These are phyloP conservation scores for Penicillium sp. DNA, from an alignment of 2,329 filamentous ascomycete species.

Conservation along the genomic window DNA sequence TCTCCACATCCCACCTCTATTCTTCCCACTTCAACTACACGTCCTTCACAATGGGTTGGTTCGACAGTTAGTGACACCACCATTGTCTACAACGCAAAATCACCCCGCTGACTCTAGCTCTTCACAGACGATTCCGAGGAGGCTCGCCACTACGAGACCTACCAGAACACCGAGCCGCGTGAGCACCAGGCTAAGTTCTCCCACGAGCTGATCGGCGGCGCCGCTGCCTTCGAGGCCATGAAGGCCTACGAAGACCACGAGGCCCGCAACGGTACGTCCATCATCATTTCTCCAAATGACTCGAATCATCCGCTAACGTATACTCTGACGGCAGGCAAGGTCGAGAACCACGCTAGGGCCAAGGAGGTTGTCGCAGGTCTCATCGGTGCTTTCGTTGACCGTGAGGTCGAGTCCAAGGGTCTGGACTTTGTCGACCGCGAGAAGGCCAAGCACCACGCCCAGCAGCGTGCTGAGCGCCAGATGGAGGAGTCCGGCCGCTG, in stretches of 20 bases:
- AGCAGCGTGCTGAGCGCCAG: conserved; percentile 4
- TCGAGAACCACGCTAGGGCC: conserved; percentile 67
- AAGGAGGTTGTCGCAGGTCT: conserved; percentile 74
- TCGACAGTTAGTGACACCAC: background rate
- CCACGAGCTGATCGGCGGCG: conserved; percentile 74
- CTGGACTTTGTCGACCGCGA: conserved; percentile 59
- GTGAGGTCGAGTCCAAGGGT: conserved; percentile 67
- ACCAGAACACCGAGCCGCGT: conserved; percentile 20
- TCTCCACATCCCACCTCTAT: background rate
- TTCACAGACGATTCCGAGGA: conserved; percentile 47
- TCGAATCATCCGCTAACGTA: background rate
- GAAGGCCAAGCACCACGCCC: conserved; percentile 59
- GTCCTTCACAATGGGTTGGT: conserved; percentile 4
- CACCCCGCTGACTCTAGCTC: conserved; percentile 30
- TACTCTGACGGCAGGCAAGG: conserved; percentile 53
- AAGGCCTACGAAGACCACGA: conserved; percentile 76
- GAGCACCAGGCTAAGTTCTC: conserved; percentile 60
- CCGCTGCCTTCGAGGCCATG: conserved; percentile 75
- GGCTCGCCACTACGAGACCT: conserved; percentile 43
- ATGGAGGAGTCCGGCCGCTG: conserved; percentile 12
- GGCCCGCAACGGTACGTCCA: conserved; percentile 60
- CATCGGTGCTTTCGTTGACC: conserved; percentile 75
- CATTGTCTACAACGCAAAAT: conserved; percentile 27
- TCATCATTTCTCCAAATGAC: background rate
- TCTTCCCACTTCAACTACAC: background rate